Evolutionary conservation across 257 asterid genomes (phyloP).

Genomic region (Forsythia suspensa): DNA sequence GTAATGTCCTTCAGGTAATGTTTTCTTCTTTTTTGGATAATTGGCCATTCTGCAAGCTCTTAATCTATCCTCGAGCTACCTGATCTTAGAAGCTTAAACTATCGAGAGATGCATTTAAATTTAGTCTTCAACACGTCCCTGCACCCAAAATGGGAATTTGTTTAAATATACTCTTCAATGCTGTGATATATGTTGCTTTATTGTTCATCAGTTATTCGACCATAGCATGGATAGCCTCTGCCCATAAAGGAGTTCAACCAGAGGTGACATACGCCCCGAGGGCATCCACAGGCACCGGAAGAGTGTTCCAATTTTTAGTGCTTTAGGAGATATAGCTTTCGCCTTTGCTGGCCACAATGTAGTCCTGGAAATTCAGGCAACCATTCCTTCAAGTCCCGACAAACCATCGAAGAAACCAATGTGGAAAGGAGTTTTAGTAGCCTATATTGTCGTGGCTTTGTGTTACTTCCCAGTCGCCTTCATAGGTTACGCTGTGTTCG

Average conservation of each 20-base stretch:
- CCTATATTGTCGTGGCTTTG: conserved; percentile 41
- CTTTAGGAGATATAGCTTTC: conserved; percentile 54
- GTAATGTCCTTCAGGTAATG: conserved; percentile 51
- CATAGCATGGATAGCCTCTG: conserved; percentile 51
- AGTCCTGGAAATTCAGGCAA: conserved; percentile 59
- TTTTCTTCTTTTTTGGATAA: too few species aligned
- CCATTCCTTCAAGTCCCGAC: conserved; percentile 45
- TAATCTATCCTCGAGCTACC: not conserved
- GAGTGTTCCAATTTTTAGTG: conserved; percentile 41
- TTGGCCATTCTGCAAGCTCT: too few species aligned
- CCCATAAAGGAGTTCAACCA: conserved; percentile 27
- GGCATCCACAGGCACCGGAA: conserved; percentile 29
- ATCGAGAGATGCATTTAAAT: not conserved
- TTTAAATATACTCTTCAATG: too few species aligned
- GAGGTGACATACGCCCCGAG: conserved; percentile 34
- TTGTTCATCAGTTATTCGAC: conserved; percentile 43
- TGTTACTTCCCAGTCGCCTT: conserved; percentile 58
- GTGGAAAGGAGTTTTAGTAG: conserved; percentile 48
- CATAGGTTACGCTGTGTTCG: conserved; percentile 42
- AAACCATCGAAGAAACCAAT: conserved; percentile 49
- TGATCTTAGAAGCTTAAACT: too few species aligned
- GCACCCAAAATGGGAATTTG: not conserved
- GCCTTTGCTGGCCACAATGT: conserved; percentile 59
- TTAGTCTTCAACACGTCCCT: not conserved
- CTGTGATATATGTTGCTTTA: too few species aligned